Evolutionary conservation across 768 basidiomycete species (phyloP).

Genomic region (Infundibulicybe gibba): DNA sequence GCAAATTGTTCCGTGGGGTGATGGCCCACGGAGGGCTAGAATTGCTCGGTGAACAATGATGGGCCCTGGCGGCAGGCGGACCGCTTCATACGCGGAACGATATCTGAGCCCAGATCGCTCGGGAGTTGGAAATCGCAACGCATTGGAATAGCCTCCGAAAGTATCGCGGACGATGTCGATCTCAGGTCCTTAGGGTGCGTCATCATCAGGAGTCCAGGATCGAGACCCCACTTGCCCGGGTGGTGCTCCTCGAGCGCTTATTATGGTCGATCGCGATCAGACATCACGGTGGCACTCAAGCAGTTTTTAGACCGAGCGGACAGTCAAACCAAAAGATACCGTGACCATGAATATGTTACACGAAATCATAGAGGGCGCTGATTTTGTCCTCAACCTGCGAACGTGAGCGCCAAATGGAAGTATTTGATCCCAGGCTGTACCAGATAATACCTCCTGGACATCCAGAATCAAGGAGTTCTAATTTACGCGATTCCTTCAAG

Average conservation of each 20-base stretch:
- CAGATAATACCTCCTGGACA: constrained; percentile 67
- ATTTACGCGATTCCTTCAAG: constrained; percentile 70
- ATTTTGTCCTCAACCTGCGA: constrained; percentile 94
- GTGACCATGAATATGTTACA: constrained; percentile 90
- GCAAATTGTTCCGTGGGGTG: constrained; percentile 95
- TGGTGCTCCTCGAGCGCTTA: constrained; percentile 81
- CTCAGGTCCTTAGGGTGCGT: constrained; percentile 99
- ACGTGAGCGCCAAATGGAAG: constrained; percentile 99
- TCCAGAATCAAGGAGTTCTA: constrained; percentile 91
- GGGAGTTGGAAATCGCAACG: constrained; percentile 98
- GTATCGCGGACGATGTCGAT: constrained; percentile 98
- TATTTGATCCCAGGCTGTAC: constrained; percentile 76
- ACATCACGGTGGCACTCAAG: constrained; percentile 79
- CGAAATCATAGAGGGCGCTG: constrained; percentile 85
- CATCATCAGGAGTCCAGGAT: constrained; percentile 96
- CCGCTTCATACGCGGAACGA: constrained; percentile 65
- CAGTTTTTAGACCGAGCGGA: constrained; percentile 96
- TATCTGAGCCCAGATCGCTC: constrained; percentile 95
- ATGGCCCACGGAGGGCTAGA: constrained; percentile 93
- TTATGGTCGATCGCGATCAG: constrained; percentile 64
- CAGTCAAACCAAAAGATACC: constrained; percentile 89
- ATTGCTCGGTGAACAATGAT: constrained; percentile 99
- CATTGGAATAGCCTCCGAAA: constrained; percentile 93
- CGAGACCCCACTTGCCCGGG: constrained; percentile 87
- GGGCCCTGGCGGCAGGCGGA: constrained; percentile 64